A percentile compares a stretch with the other conserved stretches of the same genome.
phyloP scores from a whole-genome alignment of 768 basidiomycete species.

The Rhizopogon sp. region DNA sequence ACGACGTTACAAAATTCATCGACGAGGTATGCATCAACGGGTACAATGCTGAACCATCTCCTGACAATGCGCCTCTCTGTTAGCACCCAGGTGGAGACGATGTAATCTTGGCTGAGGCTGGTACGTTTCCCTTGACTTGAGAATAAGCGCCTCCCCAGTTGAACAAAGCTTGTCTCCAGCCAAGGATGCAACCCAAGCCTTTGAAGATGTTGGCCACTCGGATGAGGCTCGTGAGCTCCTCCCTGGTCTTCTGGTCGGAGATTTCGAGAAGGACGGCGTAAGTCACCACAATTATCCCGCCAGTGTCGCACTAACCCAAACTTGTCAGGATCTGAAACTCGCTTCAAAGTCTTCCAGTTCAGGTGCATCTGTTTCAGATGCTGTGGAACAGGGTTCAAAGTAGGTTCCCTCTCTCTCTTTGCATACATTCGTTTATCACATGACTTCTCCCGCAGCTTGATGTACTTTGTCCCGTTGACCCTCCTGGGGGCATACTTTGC shows the following conservation, averaged over 20 bases:
- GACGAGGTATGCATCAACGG: slow-evolving; percentile 65
- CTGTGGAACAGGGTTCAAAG: slow-evolving; percentile 68
- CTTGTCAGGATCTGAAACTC: slow-evolving; percentile 43
- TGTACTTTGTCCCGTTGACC: slow-evolving; percentile 81
- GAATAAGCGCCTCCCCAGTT: background rate
- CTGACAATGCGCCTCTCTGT: background rate
- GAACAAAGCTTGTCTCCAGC: slow-evolving; percentile 41
- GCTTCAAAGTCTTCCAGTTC: slow-evolving; percentile 45
- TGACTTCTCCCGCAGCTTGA: slow-evolving; percentile 40
- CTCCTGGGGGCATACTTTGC: slow-evolving; percentile 84
- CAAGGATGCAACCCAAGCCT: slow-evolving; percentile 95
- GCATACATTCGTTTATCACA: slow-evolving; percentile 1
- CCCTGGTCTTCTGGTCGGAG: slow-evolving; percentile 73
- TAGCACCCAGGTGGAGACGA: slow-evolving; percentile 99
- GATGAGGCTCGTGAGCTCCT: slow-evolving; percentile 92
- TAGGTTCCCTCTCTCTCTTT: slow-evolving; percentile 28
- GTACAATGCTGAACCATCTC: too few relatives aligned
- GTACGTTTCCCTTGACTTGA: slow-evolving; percentile 41
- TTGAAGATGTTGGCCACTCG: slow-evolving; percentile 99
- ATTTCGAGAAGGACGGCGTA: slow-evolving; percentile 70
- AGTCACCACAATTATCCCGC: slow-evolving; percentile 21
- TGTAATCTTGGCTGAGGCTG: slow-evolving; percentile 89
- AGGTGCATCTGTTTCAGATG: slow-evolving; percentile 32
- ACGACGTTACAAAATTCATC: slow-evolving; percentile 89
- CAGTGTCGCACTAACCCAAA: slow-evolving; percentile 3